Conservation (phyloP, 73 alveolate genomes). For the Paraurostyla sp. region DNA sequence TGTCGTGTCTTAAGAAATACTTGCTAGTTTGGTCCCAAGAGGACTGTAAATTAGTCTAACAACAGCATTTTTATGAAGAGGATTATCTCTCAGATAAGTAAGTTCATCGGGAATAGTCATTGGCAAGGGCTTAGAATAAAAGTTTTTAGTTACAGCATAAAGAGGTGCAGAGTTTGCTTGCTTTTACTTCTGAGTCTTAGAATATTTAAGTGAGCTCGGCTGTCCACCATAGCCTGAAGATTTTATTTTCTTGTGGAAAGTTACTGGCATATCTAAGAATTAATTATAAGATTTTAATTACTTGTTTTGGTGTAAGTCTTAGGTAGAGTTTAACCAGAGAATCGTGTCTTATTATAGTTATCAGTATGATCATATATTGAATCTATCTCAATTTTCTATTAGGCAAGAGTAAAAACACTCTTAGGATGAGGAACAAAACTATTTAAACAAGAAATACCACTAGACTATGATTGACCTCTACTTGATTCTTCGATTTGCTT, state of each 20-base stretch:
- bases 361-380: constrained; percentile 56
- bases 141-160: constrained; percentile 45
- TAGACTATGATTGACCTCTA: background rate
- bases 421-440: constrained; percentile 9
- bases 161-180: constrained; percentile 11
- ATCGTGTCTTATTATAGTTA: constrained; percentile 62
- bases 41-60: constrained; percentile 55
- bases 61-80: constrained; percentile 72
- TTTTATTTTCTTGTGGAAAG: constrained; percentile 83
- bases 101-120: constrained; percentile 75
- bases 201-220: constrained; percentile 70
- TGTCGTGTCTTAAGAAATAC: constrained; percentile 69
- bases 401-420: background rate
- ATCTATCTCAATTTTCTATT: constrained; percentile 13
- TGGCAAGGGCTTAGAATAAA: constrained; percentile 70
- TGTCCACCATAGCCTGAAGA: constrained; percentile 79
- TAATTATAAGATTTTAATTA: background rate
- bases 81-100: background rate
- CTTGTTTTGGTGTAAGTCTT: constrained; percentile 57
- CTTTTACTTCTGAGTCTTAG: constrained; percentile 44
- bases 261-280: constrained; percentile 71
- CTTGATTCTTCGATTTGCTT: background rate
- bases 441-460: background rate
- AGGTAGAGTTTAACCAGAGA: constrained; percentile 49
- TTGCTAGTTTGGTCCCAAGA: constrained; percentile 72